phyloP scores from a whole-genome alignment of 768 basidiomycete species.

The Pisolithus microcarpus region DNA sequence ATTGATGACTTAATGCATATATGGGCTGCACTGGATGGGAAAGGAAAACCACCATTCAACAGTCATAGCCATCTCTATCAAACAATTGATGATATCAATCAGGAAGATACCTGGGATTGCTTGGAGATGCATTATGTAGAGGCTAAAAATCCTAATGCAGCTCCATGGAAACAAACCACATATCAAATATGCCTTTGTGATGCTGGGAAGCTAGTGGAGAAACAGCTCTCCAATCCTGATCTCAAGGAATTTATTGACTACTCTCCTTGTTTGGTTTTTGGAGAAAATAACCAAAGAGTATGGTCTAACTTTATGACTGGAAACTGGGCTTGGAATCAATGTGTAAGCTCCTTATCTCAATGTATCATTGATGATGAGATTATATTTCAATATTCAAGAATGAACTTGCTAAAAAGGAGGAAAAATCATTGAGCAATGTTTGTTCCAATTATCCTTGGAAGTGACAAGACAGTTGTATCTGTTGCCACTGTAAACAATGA shows the following conservation, averaged over 20 bases:
- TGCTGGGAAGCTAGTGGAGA: too few species aligned
- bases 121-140: too few species aligned
- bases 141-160: too few species aligned
- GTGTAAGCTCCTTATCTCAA: neutral
- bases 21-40: too few species aligned
- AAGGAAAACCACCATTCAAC: too few species aligned
- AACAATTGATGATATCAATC: too few species aligned
- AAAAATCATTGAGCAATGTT: slow-evolving; percentile 26
- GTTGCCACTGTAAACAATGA: slow-evolving; percentile 34
- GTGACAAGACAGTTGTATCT: slow-evolving; percentile 38
- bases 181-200: too few species aligned
- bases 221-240: neutral
- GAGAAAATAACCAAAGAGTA: neutral
- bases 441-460: slow-evolving; percentile 27
- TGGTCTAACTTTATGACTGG: neutral
- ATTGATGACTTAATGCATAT: too few species aligned
- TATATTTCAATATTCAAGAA: slow-evolving; percentile 10
- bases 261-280: neutral
- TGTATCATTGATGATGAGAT: too few species aligned
- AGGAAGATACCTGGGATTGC: too few species aligned
- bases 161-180: too few species aligned
- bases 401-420: slow-evolving; percentile 14
- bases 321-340: neutral
- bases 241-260: neutral
- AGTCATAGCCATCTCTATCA: too few species aligned